Conservation (phyloP, 805 yeast genomes). For the Candida ficus region DNA sequence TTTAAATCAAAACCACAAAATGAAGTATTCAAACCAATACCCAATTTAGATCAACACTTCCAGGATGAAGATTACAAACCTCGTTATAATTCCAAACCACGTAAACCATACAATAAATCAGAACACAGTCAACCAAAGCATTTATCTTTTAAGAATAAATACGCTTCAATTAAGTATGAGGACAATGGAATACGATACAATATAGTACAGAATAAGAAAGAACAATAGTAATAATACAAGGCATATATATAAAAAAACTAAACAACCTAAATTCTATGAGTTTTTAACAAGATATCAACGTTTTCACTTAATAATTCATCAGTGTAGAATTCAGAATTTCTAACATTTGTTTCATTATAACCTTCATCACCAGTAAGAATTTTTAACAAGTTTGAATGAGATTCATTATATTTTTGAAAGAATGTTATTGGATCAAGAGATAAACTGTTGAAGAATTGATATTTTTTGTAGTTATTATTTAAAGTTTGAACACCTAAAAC, state of each 20-base stretch:
- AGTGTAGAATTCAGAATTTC: conserved; percentile 71
- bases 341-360: conserved; percentile 80
- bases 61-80: too few relatives aligned
- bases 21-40: too few relatives aligned
- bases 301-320: conserved; percentile 11
- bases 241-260: neutral
- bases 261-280: conserved; percentile 27
- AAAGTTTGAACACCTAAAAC: conserved; percentile 45
- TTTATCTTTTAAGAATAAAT: too few relatives aligned
- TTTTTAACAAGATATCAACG: conserved; percentile 9
- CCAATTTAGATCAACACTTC: too few relatives aligned
- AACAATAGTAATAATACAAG: conserved; percentile 50
- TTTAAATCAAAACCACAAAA: too few relatives aligned
- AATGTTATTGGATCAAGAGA: conserved; percentile 81
- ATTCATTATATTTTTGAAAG: conserved; percentile 65
- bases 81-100: too few relatives aligned
- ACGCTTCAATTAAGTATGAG: too few relatives aligned
- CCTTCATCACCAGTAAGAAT: conserved; percentile 88
- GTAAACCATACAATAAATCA: too few relatives aligned
- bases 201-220: neutral
- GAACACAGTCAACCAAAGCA: too few relatives aligned
- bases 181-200: neutral
- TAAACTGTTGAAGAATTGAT: conserved; percentile 79
- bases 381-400: conserved; percentile 80
- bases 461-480: conserved; percentile 53